These are phyloP conservation scores for Themeda triandra DNA, from an alignment of 176 grass and related monocot species.

Conservation along the genomic window DNA sequence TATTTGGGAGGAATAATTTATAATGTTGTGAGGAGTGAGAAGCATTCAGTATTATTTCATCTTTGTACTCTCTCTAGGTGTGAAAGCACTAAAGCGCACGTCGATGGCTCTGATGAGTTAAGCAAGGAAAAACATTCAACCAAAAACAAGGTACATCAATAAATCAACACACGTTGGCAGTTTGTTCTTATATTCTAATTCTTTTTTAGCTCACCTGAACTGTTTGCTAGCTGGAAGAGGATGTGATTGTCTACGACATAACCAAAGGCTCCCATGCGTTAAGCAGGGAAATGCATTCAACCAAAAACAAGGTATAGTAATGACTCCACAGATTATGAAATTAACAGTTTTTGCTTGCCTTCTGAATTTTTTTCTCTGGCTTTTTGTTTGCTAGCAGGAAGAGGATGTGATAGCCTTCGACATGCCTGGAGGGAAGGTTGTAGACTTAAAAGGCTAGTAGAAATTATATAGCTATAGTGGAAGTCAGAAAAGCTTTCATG, in stretches of 20 bases:
- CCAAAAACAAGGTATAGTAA: too few species aligned
- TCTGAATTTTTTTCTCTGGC: too few species aligned
- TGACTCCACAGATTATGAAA: too few species aligned
- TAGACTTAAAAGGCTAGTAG: too few species aligned
- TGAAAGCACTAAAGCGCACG: background rate
- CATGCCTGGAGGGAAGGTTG: too few species aligned
- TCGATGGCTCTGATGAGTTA: background rate
- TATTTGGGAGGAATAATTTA: background rate
- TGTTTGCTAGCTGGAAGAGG: background rate
- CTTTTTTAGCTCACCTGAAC: background rate
- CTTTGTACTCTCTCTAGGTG: background rate
- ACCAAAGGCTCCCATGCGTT: too few species aligned
- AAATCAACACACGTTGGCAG: background rate
- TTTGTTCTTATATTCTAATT: background rate
- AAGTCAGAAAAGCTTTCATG: too few species aligned
- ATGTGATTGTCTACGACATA: background rate
- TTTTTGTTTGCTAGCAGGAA: too few species aligned
- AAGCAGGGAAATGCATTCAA: too few species aligned
- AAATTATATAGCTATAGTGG: too few species aligned
- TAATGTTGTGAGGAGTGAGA: background rate
- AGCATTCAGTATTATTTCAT: background rate
- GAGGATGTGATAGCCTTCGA: too few species aligned
- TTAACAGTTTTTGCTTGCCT: too few species aligned
- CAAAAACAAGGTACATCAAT: background rate
- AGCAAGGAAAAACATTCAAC: background rate